Conservation (phyloP, 192 early-diverging fungal species). For the Mortierella hygrophila region DNA sequence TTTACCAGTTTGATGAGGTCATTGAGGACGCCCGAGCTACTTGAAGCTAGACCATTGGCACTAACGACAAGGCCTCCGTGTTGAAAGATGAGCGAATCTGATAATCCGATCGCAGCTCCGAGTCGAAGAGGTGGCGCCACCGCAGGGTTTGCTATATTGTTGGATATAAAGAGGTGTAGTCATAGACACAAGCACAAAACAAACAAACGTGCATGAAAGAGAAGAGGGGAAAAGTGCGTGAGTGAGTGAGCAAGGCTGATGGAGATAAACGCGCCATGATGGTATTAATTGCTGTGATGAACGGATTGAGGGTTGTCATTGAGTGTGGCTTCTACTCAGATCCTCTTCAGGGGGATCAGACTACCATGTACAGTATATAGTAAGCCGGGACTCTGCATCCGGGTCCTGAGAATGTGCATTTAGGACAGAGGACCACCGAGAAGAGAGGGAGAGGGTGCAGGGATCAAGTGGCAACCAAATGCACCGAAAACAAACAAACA, state of each 20-base stretch:
- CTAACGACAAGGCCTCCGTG: constrained; percentile 39
- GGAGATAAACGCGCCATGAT: not conserved
- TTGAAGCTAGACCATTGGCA: constrained; percentile 21
- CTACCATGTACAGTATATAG: not conserved
- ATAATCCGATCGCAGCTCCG: constrained; percentile 35
- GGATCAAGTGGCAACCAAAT: not conserved
- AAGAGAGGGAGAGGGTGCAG: not conserved
- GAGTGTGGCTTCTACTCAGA: not conserved
- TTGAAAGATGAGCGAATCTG: constrained; percentile 28
- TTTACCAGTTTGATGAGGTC: constrained; percentile 52
- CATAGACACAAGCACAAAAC: not conserved
- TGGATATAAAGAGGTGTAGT: constrained; percentile 10
- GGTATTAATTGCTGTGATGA: not conserved
- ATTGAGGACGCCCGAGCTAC: constrained; percentile 25
- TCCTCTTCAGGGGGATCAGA: not conserved
- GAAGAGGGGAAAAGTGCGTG: not conserved
- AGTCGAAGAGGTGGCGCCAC: constrained; percentile 39
- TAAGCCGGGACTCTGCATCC: not conserved
- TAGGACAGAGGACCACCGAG: not conserved
- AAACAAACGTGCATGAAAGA: not conserved
- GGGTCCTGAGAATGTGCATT: not conserved
- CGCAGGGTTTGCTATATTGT: constrained; percentile 38
- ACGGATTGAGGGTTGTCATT: not conserved
- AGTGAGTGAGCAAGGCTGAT: not conserved
- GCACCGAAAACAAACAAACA: not conserved